These are phyloP conservation scores for Cordyceps javanica DNA, from an alignment of 2,329 filamentous ascomycete species.

Conservation along the genomic window DNA sequence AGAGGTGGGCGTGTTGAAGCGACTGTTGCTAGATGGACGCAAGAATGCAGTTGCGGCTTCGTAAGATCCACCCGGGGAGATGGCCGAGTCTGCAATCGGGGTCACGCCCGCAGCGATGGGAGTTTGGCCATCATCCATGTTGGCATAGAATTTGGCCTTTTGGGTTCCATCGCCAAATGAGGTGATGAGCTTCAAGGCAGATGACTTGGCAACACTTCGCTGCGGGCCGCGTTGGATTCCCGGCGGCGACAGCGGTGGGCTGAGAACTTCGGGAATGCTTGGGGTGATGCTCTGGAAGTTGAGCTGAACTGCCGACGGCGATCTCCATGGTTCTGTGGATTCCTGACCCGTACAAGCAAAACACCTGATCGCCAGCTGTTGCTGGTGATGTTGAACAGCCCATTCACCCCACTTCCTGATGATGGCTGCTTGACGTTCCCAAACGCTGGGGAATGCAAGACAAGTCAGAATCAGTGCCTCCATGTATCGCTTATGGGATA, in stretches of 20 bases:
- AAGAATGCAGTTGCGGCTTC: slow-evolving; percentile 63
- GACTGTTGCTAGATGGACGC: slow-evolving; percentile 60
- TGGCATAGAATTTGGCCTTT: slow-evolving; percentile 59
- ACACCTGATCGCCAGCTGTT: slow-evolving; percentile 84
- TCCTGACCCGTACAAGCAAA: slow-evolving; percentile 88
- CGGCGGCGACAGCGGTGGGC: slow-evolving; percentile 70
- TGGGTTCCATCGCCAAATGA: slow-evolving; percentile 63
- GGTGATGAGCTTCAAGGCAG: slow-evolving; percentile 85
- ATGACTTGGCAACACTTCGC: slow-evolving; percentile 67
- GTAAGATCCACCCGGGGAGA: slow-evolving; percentile 51
- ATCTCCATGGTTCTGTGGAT: slow-evolving; percentile 80
- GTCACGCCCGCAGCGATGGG: slow-evolving; percentile 80
- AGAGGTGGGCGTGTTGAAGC: slow-evolving; percentile 63
- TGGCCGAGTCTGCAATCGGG: slow-evolving; percentile 74
- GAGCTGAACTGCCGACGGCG: slow-evolving; percentile 65
- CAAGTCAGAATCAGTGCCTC: slow-evolving; percentile 88
- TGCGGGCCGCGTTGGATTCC: slow-evolving; percentile 53
- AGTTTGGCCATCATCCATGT: slow-evolving; percentile 55
- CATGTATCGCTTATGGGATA: slow-evolving; percentile 86
- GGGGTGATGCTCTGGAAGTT: slow-evolving; percentile 49
- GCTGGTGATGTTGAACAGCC: slow-evolving; percentile 78
- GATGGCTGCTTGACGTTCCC: slow-evolving; percentile 83
- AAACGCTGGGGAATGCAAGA: slow-evolving; percentile 74
- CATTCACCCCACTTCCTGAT: slow-evolving; percentile 93
- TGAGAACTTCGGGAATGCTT: slow-evolving; percentile 55